Base-by-base conservation (phyloP, 2,329 filamentous ascomycete genomes). In the Ramularia collo-cygni region DNA sequence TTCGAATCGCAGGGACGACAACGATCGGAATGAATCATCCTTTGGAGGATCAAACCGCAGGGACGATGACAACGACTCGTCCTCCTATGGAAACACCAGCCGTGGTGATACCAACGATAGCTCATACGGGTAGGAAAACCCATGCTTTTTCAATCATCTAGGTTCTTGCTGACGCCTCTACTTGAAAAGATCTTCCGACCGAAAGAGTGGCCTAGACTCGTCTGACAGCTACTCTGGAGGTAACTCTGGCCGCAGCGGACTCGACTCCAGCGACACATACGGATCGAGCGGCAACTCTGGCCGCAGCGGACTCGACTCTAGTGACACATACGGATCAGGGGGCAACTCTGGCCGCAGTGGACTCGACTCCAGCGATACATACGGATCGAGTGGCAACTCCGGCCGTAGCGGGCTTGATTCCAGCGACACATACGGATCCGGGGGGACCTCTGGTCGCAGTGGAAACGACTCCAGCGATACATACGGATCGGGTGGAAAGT, bases 201-300 rank as follows among this genome's bases (percentile, higher is more conserved):
- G 41, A 12, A 28, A 32, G 32, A 28, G 37, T 24, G 35, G 37
- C 28, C 28, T 36, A 21, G 36, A 32, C 29, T 29, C 16, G 14
- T 37, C 42, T 35, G 39, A 38, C 29, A 44, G 42, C 14, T 44
- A 38, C 28, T 44, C 42, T 6, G 48, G 49, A 49, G 21, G 46
- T 49, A 40, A 35, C 16, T 8, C 15, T 15, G 18, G 37, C 24
- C 12, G 17, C 14, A 12, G 10, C 40, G 26, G 24, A 35, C 26
- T 32, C 32, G 19, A 27, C 31, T 40, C 30, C 6, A 28, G 35
- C 18, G 35, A 36, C 18, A 28, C 38, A 17, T 27, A 40, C 16
- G 43, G 31, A 31, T 46, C 45, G 26, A 44, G 37, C 28, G 46
- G 46, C 35, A 35, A 29, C 40, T 42, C 37, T 2, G 42, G 35